Conservation (phyloP, 75 land plant species). For the Sequoiadendron giganteum region DNA sequence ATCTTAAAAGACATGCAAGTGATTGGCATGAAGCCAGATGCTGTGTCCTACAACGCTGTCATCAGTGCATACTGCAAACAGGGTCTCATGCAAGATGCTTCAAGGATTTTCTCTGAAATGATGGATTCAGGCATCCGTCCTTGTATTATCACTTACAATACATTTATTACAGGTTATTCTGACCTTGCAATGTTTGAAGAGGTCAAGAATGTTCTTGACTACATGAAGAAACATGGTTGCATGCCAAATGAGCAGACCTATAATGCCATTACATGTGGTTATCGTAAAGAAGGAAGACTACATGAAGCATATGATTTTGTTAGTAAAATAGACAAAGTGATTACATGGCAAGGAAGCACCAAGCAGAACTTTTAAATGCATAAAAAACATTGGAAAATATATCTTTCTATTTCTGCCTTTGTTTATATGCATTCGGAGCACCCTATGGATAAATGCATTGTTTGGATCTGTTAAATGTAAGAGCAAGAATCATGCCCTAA, state of each 20-base stretch:
- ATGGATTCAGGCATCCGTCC: constrained; percentile 64
- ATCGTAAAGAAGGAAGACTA: constrained; percentile 54
- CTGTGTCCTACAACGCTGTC: constrained; percentile 80
- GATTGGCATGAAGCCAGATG: constrained; percentile 68
- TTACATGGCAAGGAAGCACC: constrained; percentile 25
- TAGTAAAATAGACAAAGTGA: constrained; percentile 30
- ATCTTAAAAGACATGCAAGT: constrained; percentile 42
- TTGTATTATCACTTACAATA: constrained; percentile 83
- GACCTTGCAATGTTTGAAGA: constrained; percentile 66
- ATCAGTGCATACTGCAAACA: constrained; percentile 80
- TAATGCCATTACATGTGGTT: constrained; percentile 68
- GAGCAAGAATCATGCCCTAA: not conserved
- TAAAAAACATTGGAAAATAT: constrained; percentile 22
- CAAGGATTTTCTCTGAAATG: constrained; percentile 70
- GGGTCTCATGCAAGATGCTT: constrained; percentile 86
- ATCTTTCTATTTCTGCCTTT: not conserved
- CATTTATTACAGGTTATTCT: constrained; percentile 62
- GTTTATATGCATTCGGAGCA: not conserved
- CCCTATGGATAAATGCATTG: not conserved
- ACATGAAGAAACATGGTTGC: constrained; percentile 75
- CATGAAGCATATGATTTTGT: constrained; percentile 57
- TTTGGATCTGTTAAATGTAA: not conserved
- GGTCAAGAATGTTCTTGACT: constrained; percentile 57
- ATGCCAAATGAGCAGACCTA: constrained; percentile 78
- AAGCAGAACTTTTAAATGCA: constrained; percentile 19